Evolutionary conservation across 495 filamentous ascomycete genomes (phyloP), one percentile per base, ranked within the genome.

Genomic region (Xylaria longipes): DNA sequence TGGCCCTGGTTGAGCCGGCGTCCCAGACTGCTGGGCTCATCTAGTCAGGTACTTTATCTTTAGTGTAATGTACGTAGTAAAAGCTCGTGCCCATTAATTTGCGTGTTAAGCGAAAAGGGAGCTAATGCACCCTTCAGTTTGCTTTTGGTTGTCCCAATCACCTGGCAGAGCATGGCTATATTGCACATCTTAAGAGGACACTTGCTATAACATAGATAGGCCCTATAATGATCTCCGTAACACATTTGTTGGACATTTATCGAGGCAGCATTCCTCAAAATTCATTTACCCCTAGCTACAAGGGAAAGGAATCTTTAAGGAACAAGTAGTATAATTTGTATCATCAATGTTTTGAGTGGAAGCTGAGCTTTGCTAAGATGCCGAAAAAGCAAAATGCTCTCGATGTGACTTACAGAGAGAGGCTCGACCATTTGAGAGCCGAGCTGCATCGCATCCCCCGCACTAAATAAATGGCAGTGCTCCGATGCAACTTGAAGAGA

Each of bases 131-230:
- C 54, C 27, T 60, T 69, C 12, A 46, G n/a, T 69, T 69, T 29
- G 12, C 43, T 37, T 60, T 46, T 69, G 69, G 63, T 66, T 61
- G 71, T 78, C 76, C 76, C 76, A 78, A 72, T 56, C 67, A 76
- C 71, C 74, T 67, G 76, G 77, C 74, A 56, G 45, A 46, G 33
- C 56, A 41, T 56, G 20, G 3, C 76, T 81, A 83, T 83, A 83
- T 75, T 73, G 82, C 82, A 81, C 82, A 82, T 83, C 82, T 79
- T 83, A 83, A 82, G 80, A 20, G 12, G 22, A 48, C 15, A 45
- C 29, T 39, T 7, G 9, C 63, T 37, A 22, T 60, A 60, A 33
- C 63, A 9, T 25, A 48, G 27, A 22, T 29, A 52, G 20, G 8
- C 27, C 8, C 66, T 50, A 67, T 67, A 67, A 56, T 43, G n/a